phyloP scores from a whole-genome alignment of 495 filamentous ascomycete species.

The Aspergillus indologenus region DNA sequence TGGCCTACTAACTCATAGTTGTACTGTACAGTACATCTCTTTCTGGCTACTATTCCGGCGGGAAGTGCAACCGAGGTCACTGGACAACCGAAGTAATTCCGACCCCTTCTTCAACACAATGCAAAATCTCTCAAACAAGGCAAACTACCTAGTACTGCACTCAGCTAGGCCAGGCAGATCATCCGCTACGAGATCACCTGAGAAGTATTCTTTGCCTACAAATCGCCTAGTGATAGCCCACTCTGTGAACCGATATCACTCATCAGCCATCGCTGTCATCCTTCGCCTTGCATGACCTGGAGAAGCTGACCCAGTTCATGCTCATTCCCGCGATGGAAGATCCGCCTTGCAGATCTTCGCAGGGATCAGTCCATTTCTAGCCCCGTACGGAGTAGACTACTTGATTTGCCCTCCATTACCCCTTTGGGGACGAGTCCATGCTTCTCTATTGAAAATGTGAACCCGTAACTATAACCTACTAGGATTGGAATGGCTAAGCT shows the following conservation, averaged over 20 bases:
- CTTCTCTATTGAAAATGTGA: neutral
- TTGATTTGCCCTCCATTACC: neutral
- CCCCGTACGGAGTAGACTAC: too few species aligned
- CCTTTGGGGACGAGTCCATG: neutral
- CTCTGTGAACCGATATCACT: neutral
- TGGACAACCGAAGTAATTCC: neutral
- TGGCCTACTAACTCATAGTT: too few species aligned
- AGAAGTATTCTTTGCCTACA: neutral
- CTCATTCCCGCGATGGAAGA: neutral
- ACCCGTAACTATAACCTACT: neutral
- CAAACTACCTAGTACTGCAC: neutral
- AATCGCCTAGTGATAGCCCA: neutral
- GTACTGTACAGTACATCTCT: too few species aligned
- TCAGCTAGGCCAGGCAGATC: neutral
- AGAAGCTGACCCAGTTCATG: neutral
- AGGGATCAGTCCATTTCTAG: neutral
- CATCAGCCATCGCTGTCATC: neutral
- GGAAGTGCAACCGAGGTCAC: neutral
- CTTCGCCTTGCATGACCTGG: neutral
- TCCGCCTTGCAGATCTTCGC: conserved; percentile 2
- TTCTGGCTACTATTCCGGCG: too few species aligned
- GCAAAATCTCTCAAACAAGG: too few species aligned
- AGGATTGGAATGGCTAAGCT: neutral
- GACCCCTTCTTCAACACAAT: neutral
- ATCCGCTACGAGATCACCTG: neutral